Evolutionary conservation across 257 asterid genomes (phyloP).

Genomic region (Cordia subcordata): DNA sequence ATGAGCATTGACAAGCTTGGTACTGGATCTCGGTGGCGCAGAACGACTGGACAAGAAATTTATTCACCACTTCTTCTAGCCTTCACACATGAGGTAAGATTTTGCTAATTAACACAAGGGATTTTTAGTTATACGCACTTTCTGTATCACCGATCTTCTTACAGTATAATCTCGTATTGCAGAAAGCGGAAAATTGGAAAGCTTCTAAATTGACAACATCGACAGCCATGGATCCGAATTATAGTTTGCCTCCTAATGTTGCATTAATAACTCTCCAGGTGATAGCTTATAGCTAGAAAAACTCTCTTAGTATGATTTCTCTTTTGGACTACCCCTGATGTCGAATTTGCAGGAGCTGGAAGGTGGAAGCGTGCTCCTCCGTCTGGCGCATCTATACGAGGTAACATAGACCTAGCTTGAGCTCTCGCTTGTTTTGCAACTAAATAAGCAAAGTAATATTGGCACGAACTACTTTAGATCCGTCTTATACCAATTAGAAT

Average conservation of each 20-base stretch:
- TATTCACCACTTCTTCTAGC: conserved; percentile 83
- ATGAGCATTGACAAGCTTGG: conserved; percentile 46
- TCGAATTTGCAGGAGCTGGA: conserved; percentile 47
- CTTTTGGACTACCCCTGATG: conserved; percentile 10
- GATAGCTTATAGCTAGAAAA: conserved; percentile 7
- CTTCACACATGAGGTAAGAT: conserved; percentile 61
- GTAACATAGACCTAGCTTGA: conserved; percentile 22
- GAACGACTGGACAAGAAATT: conserved; percentile 81
- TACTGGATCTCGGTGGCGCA: conserved; percentile 73
- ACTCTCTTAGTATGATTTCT: background rate
- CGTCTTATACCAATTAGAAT: too few relatives aligned
- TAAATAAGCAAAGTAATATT: too few relatives aligned
- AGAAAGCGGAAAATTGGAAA: conserved; percentile 61
- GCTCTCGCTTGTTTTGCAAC: background rate
- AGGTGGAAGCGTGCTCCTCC: conserved; percentile 60
- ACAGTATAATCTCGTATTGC: conserved; percentile 14
- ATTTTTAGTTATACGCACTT: background rate
- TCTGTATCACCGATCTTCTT: conserved; percentile 8
- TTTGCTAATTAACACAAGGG: background rate
- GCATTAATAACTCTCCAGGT: conserved; percentile 88
- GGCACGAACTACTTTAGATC: too few relatives aligned
- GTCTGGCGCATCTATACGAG: conserved; percentile 86
- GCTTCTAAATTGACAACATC: conserved; percentile 42
- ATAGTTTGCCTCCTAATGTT: conserved; percentile 62
- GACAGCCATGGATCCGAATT: conserved; percentile 54